Evolutionary conservation across 73 alveolate genomes (phyloP), one percentile per base, ranked within the genome.

Genomic region (Stentor roeselii): DNA sequence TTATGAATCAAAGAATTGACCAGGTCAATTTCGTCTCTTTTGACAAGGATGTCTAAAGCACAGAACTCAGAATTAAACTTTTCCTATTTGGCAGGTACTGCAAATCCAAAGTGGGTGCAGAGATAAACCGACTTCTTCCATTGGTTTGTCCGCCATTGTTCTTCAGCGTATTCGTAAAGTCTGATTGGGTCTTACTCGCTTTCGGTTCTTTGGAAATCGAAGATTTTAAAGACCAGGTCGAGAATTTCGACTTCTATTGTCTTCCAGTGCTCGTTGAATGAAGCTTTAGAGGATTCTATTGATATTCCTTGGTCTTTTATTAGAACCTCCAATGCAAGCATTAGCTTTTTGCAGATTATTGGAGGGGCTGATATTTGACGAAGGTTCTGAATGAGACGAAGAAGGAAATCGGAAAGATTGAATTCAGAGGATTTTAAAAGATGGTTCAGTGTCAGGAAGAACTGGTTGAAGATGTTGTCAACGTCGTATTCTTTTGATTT

Each of bases 41-140:
- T 21, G 37, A 67, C 80, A 27, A 67, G 37, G 2, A 32, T 1
- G 34, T 36, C 27, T 36, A 67, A 14, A 21, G 41, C 80, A 27
- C 21, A 21, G 11, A 1, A 21, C 37, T 21, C 0, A 21, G 21
- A 27, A 1, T 67, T 40, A 0, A 67, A 40, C 2, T 67, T 27
- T 67, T 32, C 34, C 80, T 67, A 67, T 30, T 27, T 67, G 34
- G 2, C 11, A 30, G 0, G n/a, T 67, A 67, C 80, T 15, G 82
- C 59, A 11, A 83, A 6, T 74, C 59, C 85, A n/a, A 74, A 83
- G 3, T 36, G 40, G 38, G 35, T 75, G 21, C 50, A 15, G n/a
- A 83, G 6, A n/a, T 83, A 60, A 34, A 83, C 59, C 15, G 89
- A 76, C 36, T 83, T 78, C 6, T 59, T 21, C 39, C 35, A 39